These are phyloP conservation scores for Acorus calamus DNA, from an alignment of 106 monocot genomes.

Conservation along the genomic window DNA sequence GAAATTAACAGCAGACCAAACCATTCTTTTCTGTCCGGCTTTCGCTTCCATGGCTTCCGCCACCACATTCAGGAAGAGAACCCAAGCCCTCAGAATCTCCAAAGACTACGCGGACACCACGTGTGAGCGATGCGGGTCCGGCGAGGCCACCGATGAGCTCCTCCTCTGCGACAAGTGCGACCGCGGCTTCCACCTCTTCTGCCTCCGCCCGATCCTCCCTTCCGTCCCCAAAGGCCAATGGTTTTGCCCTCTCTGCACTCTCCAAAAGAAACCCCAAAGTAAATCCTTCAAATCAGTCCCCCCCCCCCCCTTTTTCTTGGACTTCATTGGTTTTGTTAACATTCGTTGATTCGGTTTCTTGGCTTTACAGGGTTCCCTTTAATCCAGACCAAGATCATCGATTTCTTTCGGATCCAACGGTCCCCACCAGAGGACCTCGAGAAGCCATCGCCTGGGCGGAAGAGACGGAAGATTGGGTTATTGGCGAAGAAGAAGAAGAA, in stretches of 20 bases:
- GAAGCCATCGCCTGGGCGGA: constrained; percentile 3
- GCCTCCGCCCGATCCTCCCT: constrained; percentile 79
- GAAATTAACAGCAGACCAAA: no score
- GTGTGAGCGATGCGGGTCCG: constrained; percentile 61
- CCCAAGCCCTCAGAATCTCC: constrained; percentile 24
- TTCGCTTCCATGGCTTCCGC: constrained; percentile 28
- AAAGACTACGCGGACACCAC: constrained; percentile 16
- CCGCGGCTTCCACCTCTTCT: constrained; percentile 78
- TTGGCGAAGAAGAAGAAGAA: constrained; percentile 68
- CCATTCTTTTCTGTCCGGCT: no score
- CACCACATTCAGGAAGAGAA: constrained; percentile 41
- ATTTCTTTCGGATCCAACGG: constrained; percentile 89
- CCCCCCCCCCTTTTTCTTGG: neutral
- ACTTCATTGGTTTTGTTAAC: no score
- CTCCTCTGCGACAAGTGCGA: constrained; percentile 91
- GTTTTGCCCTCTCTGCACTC: constrained; percentile 77
- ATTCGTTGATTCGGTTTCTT: neutral
- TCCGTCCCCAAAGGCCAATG: constrained; percentile 62
- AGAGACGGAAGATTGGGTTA: constrained; percentile 27
- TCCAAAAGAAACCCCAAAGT: constrained; percentile 38
- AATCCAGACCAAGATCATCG: constrained; percentile 88
- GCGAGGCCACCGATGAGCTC: constrained; percentile 49
- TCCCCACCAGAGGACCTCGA: constrained; percentile 5
- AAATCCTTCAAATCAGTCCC: neutral
- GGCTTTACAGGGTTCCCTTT: constrained; percentile 66